Conservation (phyloP, 805 yeast genomes). For the Candida broadrunensis region DNA sequence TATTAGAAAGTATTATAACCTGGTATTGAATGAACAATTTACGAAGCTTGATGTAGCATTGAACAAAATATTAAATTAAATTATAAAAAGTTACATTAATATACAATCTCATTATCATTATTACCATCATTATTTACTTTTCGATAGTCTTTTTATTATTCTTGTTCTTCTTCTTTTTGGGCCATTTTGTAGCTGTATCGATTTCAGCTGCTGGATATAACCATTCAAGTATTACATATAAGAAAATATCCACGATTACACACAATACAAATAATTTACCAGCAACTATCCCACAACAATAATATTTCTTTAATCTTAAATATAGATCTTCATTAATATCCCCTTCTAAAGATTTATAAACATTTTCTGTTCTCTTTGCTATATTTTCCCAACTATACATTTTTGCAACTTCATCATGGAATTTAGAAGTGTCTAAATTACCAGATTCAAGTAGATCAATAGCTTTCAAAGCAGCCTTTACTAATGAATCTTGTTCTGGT, state of each 20-base stretch:
- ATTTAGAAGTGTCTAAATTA: slow-evolving; percentile 64
- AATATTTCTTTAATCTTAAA: slow-evolving; percentile 59
- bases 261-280: slow-evolving; percentile 81
- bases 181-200: slow-evolving; percentile 85
- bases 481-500: slow-evolving; percentile 82
- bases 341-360: slow-evolving; percentile 54
- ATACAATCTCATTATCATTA: slow-evolving; percentile 1
- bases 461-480: slow-evolving; percentile 69
- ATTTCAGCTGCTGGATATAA: slow-evolving; percentile 64
- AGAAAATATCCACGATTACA: slow-evolving; percentile 72
- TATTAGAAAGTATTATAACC: slow-evolving; percentile 10
- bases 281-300: slow-evolving; percentile 77
- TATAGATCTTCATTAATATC: slow-evolving; percentile 52
- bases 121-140: too few species aligned
- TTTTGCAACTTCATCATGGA: slow-evolving; percentile 70
- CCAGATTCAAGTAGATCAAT: slow-evolving; percentile 56
- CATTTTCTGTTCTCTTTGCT: slow-evolving; percentile 80
- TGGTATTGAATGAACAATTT: slow-evolving; percentile 15
- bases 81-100: not conserved
- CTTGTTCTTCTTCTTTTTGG: slow-evolving; percentile 23
- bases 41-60: slow-evolving; percentile 1
- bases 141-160: too few species aligned
- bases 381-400: slow-evolving; percentile 95
- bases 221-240: slow-evolving; percentile 64
- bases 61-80: not conserved